Evolutionary conservation across 169 alveolate genomes (phyloP).

Genomic region (Eimeria sp.): DNA sequence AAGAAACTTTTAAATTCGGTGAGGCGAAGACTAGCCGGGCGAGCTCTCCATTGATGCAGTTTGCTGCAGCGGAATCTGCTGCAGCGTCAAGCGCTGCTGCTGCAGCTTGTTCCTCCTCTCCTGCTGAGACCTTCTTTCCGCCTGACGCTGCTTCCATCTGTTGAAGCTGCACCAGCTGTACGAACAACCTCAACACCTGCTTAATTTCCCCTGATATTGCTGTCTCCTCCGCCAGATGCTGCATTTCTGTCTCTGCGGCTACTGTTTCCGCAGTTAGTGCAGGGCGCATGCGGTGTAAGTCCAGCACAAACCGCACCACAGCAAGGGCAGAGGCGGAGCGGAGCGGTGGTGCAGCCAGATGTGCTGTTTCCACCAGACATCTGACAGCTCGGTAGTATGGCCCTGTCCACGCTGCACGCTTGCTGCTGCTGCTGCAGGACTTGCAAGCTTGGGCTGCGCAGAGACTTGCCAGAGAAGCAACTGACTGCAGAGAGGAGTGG

Average conservation of each 20-base stretch:
- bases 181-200: constrained; percentile 49
- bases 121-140: constrained; percentile 57
- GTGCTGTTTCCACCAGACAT: constrained; percentile 41
- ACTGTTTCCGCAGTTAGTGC: constrained; percentile 14
- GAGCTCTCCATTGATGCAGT: constrained; percentile 5
- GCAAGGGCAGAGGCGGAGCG: constrained; percentile 73
- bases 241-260: neutral
- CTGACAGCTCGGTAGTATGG: constrained; percentile 47
- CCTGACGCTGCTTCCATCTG: constrained; percentile 40
- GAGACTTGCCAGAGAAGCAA: constrained; percentile 55
- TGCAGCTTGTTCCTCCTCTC: constrained; percentile 65
- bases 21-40: constrained; percentile 43
- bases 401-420: constrained; percentile 34
- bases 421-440: constrained; percentile 39
- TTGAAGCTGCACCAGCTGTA: constrained; percentile 64
- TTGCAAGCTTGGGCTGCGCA: constrained; percentile 53
- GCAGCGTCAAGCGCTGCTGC: constrained; percentile 72
- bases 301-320: constrained; percentile 63
- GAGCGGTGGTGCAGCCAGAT: constrained; percentile 58
- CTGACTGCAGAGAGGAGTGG: constrained; percentile 59
- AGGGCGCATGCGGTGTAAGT: constrained; percentile 62
- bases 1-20: constrained; percentile 13
- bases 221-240: constrained; percentile 10
- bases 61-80: constrained; percentile 26
- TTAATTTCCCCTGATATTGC: constrained; percentile 23